Base-by-base conservation (phyloP, 345 rosid species). In the Lepidium africanum region DNA sequence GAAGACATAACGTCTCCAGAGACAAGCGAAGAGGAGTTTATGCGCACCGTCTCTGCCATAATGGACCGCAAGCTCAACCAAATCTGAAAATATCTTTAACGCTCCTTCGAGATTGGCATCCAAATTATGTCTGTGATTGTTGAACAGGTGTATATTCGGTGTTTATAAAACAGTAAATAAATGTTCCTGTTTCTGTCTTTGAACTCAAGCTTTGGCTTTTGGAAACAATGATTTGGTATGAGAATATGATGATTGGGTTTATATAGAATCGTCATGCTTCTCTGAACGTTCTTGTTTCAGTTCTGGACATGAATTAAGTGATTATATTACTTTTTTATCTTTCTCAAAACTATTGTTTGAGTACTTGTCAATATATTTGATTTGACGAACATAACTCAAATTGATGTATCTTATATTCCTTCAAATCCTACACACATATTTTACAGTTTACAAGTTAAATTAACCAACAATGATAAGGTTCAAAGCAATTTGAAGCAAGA, bases 21-120 rank as follows among this genome's bases (percentile, higher is more conserved):
- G 50, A 48, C 78, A 36, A 83, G 85, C 3, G 91, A 91, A 53
- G 82, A 74, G 27, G 78, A 80, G 59, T 86, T 86, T 65, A 81
- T 88, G 3, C 79, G 69, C 71, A 49, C 76, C 1, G 78, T 88
- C 42, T 73, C 85, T 62, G n/a, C 41, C 23, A 77, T 88, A 75
- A 83, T 91, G 88, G 91, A 85, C 65, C 65, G 45, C 10, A 55
- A 19, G 38, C 87, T 86, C 14, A 81, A 85, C 42, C 66, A 76
- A 63, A 68, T 54, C 45, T 74, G 59, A 74, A 57, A 53, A 16
- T 45, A 66, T 52, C 73, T 25, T 52, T 35, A 41, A 50, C 52
- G 10, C 36, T 16, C 17, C 3, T n/a, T 55, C 4, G 6, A 46
- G 60, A 39, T 38, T 2, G 27, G 9, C 2, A 19, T 3, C 7